Evolutionary conservation across 805 yeast species (phyloP).

Genomic region (baker's yeast (Saccharomyces cerevisiae)): DNA sequence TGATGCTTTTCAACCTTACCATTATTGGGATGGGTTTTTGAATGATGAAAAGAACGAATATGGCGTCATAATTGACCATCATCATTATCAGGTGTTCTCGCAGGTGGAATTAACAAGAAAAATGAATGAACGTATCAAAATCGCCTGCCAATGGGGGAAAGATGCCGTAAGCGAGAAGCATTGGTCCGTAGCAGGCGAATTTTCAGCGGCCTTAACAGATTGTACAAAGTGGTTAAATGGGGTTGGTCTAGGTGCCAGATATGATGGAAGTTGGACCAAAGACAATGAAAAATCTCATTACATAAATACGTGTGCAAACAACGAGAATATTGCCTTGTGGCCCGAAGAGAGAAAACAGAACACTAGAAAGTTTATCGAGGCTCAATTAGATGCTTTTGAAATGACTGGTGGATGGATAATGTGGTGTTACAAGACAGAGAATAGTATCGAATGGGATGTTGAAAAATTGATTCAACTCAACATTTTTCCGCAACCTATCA

Average conservation of each 20-base stretch:
- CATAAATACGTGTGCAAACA: constrained; percentile 55
- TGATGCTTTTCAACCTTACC: constrained; percentile 62
- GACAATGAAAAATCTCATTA: constrained; percentile 27
- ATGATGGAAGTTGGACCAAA: constrained; percentile 45
- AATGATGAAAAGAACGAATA: constrained; percentile 32
- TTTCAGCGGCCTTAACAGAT: constrained; percentile 86
- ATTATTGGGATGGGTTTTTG: constrained; percentile 55
- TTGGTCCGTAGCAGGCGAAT: constrained; percentile 77
- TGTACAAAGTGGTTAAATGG: constrained; percentile 86
- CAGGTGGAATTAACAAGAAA: constrained; percentile 47
- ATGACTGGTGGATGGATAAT: constrained; percentile 75
- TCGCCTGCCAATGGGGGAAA: constrained; percentile 44
- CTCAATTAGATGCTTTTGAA: constrained; percentile 78
- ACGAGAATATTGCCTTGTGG: constrained; percentile 45
- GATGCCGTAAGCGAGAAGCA: constrained; percentile 43
- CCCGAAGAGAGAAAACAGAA: constrained; percentile 43
- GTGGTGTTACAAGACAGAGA: constrained; percentile 90
- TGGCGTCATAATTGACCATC: constrained; percentile 75
- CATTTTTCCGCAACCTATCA: constrained; percentile 75
- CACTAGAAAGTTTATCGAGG: constrained; percentile 69
- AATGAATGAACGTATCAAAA: constrained; percentile 52
- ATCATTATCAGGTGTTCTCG: constrained; percentile 81
- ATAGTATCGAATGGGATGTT: constrained; percentile 78
- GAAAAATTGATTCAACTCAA: constrained; percentile 46
- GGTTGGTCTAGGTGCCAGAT: constrained; percentile 71